phyloP scores from a whole-genome alignment of 805 yeast species.

The Metschnikowia amazonensis region DNA sequence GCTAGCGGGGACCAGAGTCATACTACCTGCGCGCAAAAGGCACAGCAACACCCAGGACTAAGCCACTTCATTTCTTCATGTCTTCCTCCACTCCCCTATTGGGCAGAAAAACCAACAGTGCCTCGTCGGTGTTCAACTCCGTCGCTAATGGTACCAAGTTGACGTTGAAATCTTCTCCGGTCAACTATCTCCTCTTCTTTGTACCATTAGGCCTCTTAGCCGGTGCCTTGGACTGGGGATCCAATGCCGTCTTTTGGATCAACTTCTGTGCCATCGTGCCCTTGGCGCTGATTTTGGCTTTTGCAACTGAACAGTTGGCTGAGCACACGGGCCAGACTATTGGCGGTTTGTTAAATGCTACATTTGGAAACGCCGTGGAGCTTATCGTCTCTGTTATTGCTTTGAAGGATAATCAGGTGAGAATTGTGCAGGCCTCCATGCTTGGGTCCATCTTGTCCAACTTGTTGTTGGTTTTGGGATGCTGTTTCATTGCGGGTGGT shows the following conservation, averaged over 20 bases:
- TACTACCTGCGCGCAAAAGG: constrained; percentile 1
- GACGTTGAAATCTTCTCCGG: constrained; percentile 55
- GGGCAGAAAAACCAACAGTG: constrained; percentile 9
- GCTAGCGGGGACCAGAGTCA: not conserved
- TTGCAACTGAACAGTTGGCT: constrained; percentile 89
- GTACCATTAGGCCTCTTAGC: constrained; percentile 89
- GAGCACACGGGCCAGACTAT: constrained; percentile 85
- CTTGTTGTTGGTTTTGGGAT: constrained; percentile 85
- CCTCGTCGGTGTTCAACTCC: constrained; percentile 5
- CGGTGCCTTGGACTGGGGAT: constrained; percentile 54
- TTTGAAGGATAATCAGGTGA: constrained; percentile 74
- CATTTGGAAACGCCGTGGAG: constrained; percentile 97
- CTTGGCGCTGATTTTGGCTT: constrained; percentile 83
- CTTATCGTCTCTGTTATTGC: constrained; percentile 93
- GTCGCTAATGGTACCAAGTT: constrained; percentile 14
- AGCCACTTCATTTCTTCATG: constrained; percentile 8
- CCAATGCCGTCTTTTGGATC: constrained; percentile 57
- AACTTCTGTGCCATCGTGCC: constrained; percentile 92
- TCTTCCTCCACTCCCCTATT: constrained; percentile 16
- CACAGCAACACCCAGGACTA: not conserved
- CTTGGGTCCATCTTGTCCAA: constrained; percentile 90
- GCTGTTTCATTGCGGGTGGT: constrained; percentile 93
- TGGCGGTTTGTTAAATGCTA: constrained; percentile 93
- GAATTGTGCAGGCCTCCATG: constrained; percentile 97
- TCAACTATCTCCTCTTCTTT: constrained; percentile 71